Percentiles rank a stretch among this genome's conserved stretches.
phyloP scores from a whole-genome alignment of 169 alveolate genomes.

The Cystoisospora suis region DNA sequence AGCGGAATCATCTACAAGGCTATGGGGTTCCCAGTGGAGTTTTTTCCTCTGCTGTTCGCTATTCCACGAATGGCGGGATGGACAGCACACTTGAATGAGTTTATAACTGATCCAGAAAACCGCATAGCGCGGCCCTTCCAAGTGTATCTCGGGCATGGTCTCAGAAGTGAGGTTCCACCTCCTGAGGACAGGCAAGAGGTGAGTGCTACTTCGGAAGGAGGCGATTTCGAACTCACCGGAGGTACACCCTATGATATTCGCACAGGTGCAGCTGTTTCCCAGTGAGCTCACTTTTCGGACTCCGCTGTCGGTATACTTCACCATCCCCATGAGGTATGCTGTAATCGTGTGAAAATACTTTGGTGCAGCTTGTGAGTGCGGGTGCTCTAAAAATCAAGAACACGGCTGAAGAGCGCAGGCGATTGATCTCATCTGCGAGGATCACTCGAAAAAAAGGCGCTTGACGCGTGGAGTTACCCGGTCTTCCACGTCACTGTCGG shows the following conservation, averaged over 20 bases:
- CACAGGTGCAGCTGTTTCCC: no score
- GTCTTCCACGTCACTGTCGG: no score
- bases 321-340: background rate
- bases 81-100: constrained; percentile 82
- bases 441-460: no score
- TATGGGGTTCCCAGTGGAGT: constrained; percentile 81
- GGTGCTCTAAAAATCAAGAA: background rate
- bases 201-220: background rate
- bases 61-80: constrained; percentile 87
- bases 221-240: no score
- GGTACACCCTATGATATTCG: no score
- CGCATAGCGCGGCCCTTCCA: constrained; percentile 64
- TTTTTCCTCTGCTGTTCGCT: constrained; percentile 88
- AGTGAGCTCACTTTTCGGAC: no score
- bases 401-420: constrained; percentile 13
- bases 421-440: background rate
- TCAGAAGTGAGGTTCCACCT: background rate
- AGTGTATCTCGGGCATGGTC: constrained; percentile 47
- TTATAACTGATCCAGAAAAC: constrained; percentile 35
- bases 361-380: background rate
- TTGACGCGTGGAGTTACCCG: no score
- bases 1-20: constrained; percentile 85
- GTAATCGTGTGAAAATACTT: background rate
- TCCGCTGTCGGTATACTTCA: background rate
- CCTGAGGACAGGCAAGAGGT: background rate